Conservation (phyloP, 1,139 yeast genomes). For the Zygoascus meyerae region DNA sequence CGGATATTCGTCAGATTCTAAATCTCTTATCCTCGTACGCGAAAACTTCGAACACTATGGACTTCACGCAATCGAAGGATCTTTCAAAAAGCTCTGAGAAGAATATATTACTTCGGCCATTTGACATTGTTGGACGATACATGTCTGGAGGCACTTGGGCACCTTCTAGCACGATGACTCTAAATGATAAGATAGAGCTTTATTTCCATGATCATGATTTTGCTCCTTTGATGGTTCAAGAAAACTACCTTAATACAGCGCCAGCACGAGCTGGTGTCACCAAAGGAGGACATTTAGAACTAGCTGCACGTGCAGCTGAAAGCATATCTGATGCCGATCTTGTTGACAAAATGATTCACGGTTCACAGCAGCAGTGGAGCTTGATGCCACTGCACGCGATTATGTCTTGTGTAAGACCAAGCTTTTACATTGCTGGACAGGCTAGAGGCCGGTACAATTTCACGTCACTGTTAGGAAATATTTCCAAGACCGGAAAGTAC, state of each 20-base stretch:
- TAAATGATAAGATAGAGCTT: constrained; percentile 80
- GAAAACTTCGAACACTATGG: constrained; percentile 61
- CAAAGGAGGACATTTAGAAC: constrained; percentile 44
- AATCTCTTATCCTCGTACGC: constrained; percentile 76
- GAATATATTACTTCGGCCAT: constrained; percentile 84
- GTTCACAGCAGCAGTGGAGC: constrained; percentile 95
- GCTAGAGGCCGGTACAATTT: constrained; percentile 67
- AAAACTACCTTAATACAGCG: constrained; percentile 68
- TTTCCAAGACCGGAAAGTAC: constrained; percentile 76
- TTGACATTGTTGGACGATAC: constrained; percentile 75
- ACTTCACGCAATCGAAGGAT: constrained; percentile 43
- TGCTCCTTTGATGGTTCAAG: constrained; percentile 94
- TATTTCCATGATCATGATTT: constrained; percentile 95
- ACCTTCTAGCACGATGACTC: constrained; percentile 44
- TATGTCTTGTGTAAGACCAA: constrained; percentile 79
- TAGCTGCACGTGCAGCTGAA: constrained; percentile 76
- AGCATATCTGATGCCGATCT: constrained; percentile 77
- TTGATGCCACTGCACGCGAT: constrained; percentile 89
- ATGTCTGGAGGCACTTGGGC: constrained; percentile 59
- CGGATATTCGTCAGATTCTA: constrained; percentile 92
- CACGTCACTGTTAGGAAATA: constrained; percentile 86
- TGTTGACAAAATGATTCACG: constrained; percentile 74
- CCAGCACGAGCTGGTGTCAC: constrained; percentile 40
- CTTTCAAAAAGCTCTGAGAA: constrained; percentile 78
- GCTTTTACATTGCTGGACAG: constrained; percentile 69